Base-by-base conservation (phyloP, 495 filamentous ascomycete genomes). In the Astrocystis sublimbata region DNA sequence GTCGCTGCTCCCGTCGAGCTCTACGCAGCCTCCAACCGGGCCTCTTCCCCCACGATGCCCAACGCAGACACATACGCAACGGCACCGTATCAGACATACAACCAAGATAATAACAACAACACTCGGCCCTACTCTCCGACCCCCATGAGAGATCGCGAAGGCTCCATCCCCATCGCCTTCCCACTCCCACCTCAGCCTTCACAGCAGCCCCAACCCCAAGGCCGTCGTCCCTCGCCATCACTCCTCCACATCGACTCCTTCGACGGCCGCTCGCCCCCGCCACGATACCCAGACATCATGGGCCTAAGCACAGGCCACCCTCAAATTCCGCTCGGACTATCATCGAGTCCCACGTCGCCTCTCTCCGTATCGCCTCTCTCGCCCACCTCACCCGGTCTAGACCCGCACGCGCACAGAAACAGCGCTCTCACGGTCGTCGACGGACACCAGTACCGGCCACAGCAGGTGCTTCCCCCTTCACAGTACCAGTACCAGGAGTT, bases 361-460 rank as follows among this genome's bases (percentile, higher is more conserved):
- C 35, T 52, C 10, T 23, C 49, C 47, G 60, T 62, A n/a, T 62
- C 60, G 9, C 50, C 60, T 23, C 31, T 62, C 2, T 55, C 50
- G 23, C 17, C 6, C 5, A 38, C 6, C 46, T 51, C 42, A 15
- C 28, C 45, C 17, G 35, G 23, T n/a, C 15, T 21, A 7, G 40
- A 21, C 13, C 13, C n/a, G 1, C 10, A 40, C 12, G 15, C 12
- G 19, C 26, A 33, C 19, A 6, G n/a, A n/a, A n/a, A n/a, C n/a
- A n/a, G n/a, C n/a, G n/a, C n/a, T n/a, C n/a, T n/a, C n/a, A n/a
- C n/a, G n/a, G n/a, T n/a, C n/a, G n/a, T n/a, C 15, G 28, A 6
- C 13, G n/a, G 36, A 28, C 19, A 31, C 10, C 56, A 15, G 8
- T 47, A 58, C n/a, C 56, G 36, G 3, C 8, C 31, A 31, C 56